Conservation (phyloP, 176 grass and related monocot genomes). For the Aegilops speltoides region DNA sequence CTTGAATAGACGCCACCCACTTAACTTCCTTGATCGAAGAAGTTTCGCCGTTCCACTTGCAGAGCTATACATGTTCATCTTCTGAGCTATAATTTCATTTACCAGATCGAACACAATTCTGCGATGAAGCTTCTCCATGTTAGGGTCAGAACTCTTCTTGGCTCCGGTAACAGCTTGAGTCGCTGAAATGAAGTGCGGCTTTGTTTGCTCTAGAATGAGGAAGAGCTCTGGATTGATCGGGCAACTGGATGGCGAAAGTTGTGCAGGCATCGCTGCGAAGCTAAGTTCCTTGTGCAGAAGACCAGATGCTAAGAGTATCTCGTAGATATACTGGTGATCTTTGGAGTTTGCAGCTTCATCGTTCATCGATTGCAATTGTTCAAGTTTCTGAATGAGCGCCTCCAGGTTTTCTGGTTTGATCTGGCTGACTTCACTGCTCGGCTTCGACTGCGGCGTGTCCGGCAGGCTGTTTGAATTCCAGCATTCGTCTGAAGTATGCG, state of each 20-base stretch:
- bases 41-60: constrained; percentile 16
- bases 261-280: constrained; percentile 38
- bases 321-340: constrained; percentile 79
- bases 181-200: constrained; percentile 25
- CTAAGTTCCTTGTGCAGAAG: constrained; percentile 58
- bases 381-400: constrained; percentile 72
- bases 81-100: constrained; percentile 70
- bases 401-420: constrained; percentile 77
- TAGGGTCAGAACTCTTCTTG: constrained; percentile 27
- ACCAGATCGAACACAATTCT: constrained; percentile 80
- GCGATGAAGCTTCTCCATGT: constrained; percentile 51
- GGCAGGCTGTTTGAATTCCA: constrained; percentile 65
- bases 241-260: constrained; percentile 38
- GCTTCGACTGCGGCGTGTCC: constrained; percentile 62
- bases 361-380: constrained; percentile 54
- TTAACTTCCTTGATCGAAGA: constrained; percentile 46
- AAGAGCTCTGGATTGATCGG: constrained; percentile 83
- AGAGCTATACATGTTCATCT: constrained; percentile 35
- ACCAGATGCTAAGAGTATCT: constrained; percentile 82
- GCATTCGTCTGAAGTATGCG: constrained; percentile 74
- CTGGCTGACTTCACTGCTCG: constrained; percentile 50
- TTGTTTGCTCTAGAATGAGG: constrained; percentile 83
- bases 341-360: constrained; percentile 50
- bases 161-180: constrained; percentile 13
- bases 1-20: constrained; percentile 59